A percentile compares a stretch with the other conserved stretches of the same genome.
Conservation (phyloP, 805 yeast genomes). For the Candida broadrunensis region DNA sequence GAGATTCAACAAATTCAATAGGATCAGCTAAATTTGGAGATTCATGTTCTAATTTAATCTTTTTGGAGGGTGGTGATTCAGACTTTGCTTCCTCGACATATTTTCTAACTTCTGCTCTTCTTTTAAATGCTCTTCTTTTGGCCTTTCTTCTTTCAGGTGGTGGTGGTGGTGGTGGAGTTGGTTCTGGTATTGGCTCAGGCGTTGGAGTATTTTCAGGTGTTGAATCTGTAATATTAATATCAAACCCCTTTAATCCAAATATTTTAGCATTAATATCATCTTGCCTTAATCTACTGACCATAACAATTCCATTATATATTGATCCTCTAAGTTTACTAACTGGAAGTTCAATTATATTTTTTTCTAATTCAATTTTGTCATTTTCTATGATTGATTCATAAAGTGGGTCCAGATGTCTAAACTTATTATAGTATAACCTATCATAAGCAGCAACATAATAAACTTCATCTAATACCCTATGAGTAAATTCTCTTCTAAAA, state of each 20-base stretch:
- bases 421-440: slow-evolving; percentile 15
- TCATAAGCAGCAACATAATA: slow-evolving; percentile 25
- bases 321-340: slow-evolving; percentile 11
- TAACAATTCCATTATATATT: slow-evolving; percentile 8
- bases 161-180: not conserved
- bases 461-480: slow-evolving; percentile 19
- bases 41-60: too few relatives aligned
- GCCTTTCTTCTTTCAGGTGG: not conserved
- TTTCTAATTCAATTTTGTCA: slow-evolving; percentile 3
- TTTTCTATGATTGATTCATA: slow-evolving; percentile 3
- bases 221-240: not conserved
- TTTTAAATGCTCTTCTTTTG: not conserved
- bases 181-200: not conserved
- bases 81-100: too few relatives aligned
- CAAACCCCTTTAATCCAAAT: not conserved
- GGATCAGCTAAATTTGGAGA: too few relatives aligned
- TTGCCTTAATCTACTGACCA: slow-evolving; percentile 11
- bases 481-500: slow-evolving; percentile 7
- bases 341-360: slow-evolving; percentile 4
- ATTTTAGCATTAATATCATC: slow-evolving; percentile 6
- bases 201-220: not conserved
- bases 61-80: too few relatives aligned
- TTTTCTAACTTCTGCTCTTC: not conserved
- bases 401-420: slow-evolving; percentile 1
- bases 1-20: too few relatives aligned